Evolutionary conservation across 1,284 basidiomycete genomes (phyloP).

Genomic region (Tilletiopsis washingtonensis): DNA sequence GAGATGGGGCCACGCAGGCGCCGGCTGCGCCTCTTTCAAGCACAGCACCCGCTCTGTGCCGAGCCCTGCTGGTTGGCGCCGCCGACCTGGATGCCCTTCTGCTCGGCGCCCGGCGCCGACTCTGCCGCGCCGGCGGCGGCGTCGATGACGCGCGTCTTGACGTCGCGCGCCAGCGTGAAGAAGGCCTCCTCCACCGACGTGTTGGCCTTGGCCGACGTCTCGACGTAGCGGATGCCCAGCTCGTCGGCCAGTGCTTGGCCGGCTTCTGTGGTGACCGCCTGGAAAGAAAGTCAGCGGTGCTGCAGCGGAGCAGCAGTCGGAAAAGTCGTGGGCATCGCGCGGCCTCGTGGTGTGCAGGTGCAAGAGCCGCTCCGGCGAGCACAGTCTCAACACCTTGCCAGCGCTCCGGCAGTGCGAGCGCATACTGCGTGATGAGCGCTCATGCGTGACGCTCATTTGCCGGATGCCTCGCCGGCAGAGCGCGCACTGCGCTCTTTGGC

Average conservation of each 20-base stretch:
- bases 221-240: conserved; percentile 89
- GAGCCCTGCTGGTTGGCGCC: neutral
- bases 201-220: conserved; percentile 95
- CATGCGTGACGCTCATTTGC: too few relatives aligned
- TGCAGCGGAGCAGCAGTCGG: too few relatives aligned
- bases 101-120: neutral
- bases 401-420: too few relatives aligned
- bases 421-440: too few relatives aligned
- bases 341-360: too few relatives aligned
- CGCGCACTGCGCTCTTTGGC: too few relatives aligned
- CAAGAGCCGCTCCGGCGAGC: too few relatives aligned
- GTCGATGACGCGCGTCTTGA: conserved; percentile 88
- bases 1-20: neutral
- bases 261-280: conserved; percentile 74
- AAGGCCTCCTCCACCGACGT: conserved; percentile 98
- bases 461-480: too few relatives aligned
- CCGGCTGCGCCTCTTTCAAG: neutral
- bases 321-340: too few relatives aligned
- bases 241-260: conserved; percentile 66
- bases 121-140: conserved; percentile 43
- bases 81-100: neutral
- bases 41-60: neutral
- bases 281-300: too few relatives aligned
- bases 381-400: too few relatives aligned
- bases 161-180: conserved; percentile 76